These are phyloP conservation scores for Coccomyxa sp. DNA, from an alignment of 139 green algal genomes.

Conservation along the genomic window DNA sequence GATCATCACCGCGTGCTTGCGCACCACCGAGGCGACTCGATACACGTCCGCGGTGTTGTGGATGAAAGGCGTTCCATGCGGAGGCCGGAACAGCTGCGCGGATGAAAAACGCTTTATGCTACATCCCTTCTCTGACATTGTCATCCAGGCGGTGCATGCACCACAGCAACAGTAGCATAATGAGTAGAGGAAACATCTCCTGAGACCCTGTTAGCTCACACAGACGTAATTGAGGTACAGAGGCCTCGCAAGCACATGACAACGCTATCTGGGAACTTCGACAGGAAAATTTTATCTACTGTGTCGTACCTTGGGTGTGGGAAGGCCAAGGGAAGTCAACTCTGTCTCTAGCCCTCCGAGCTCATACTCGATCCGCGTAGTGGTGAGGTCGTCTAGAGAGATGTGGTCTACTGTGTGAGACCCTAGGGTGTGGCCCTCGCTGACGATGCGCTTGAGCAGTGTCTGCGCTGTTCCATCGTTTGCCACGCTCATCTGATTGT, in stretches of 20 bases:
- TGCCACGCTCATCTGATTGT: background rate
- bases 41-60: background rate
- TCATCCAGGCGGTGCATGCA: no score
- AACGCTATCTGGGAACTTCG: background rate
- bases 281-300: background rate
- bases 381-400: background rate
- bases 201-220: no score
- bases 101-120: no score
- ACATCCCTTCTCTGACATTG: no score
- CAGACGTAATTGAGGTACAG: no score
- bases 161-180: no score
- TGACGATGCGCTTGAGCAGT: background rate
- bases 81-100: background rate
- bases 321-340: background rate
- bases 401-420: background rate
- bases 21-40: background rate
- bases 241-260: no score
- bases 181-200: no score
- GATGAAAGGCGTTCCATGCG: background rate
- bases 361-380: background rate
- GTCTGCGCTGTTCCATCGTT: background rate
- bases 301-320: background rate
- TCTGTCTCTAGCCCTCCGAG: background rate
- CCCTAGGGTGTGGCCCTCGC: background rate
- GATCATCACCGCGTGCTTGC: background rate